Conservation (phyloP, 169 alveolate genomes). For the Theileria luwenshuni region DNA sequence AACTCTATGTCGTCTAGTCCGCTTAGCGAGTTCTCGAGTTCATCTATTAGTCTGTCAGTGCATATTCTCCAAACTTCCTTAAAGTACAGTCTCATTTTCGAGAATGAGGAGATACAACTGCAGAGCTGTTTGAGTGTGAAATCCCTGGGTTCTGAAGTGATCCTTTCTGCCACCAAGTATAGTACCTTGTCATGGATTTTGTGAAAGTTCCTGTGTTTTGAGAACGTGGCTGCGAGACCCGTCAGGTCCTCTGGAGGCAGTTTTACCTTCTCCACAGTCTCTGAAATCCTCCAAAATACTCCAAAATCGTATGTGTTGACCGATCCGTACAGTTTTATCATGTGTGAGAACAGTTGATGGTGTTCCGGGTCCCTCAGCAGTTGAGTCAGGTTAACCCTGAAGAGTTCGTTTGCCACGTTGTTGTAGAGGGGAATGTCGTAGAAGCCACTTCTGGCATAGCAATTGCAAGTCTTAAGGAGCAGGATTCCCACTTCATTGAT, state of each 20-base stretch:
- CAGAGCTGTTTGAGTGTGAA: conserved; percentile 38
- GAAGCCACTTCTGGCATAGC: conserved; percentile 57
- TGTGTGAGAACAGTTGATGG: conserved; percentile 4
- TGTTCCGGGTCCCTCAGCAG: neutral
- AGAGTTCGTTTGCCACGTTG: conserved; percentile 43
- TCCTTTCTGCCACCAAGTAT: conserved; percentile 23
- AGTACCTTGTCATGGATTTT: conserved; percentile 54
- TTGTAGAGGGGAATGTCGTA: conserved; percentile 56
- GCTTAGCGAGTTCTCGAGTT: conserved; percentile 20
- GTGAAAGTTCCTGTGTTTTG: conserved; percentile 41
- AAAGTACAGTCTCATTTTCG: conserved; percentile 52
- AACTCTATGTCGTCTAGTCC: conserved; percentile 19
- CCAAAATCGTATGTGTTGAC: conserved; percentile 49
- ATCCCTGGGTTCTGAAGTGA: neutral
- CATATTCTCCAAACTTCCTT: conserved; percentile 17
- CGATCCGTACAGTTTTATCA: conserved; percentile 30
- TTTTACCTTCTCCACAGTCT: neutral
- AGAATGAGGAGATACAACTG: conserved; percentile 31
- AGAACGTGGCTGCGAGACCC: conserved; percentile 47
- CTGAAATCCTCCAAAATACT: conserved; percentile 25
- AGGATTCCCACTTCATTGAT: conserved; percentile 33
- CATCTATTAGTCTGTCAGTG: conserved; percentile 34
- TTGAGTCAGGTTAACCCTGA: neutral
- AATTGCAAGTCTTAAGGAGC: conserved; percentile 56
- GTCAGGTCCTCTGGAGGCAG: conserved; percentile 33